Percentiles rank a stretch among this genome's conserved stretches.
These are phyloP conservation scores for Nakaseomyces delphensis DNA, from an alignment of 1,139 yeast genomes.

Conservation along the genomic window DNA sequence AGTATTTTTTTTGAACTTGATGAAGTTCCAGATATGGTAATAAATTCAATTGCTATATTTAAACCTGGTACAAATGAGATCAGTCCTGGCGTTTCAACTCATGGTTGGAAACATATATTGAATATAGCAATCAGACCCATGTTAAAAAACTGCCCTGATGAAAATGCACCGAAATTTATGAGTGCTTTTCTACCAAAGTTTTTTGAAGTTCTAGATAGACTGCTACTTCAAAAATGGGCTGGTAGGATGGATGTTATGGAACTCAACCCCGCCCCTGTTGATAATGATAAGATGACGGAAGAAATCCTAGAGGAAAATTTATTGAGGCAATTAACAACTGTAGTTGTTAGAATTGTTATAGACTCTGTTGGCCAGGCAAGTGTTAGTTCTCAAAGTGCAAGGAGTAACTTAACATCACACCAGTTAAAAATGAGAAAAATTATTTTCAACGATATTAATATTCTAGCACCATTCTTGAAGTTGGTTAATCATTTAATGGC, in stretches of 20 bases:
- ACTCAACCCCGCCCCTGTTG: constrained; percentile 32
- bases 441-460: constrained; percentile 54
- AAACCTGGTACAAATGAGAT: constrained; percentile 74
- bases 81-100: constrained; percentile 70
- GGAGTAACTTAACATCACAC: constrained; percentile 38
- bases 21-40: constrained; percentile 56
- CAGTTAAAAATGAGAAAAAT: constrained; percentile 58
- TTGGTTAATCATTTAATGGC: constrained; percentile 68
- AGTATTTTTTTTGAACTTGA: constrained; percentile 85
- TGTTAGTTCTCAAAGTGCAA: constrained; percentile 25
- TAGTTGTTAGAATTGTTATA: constrained; percentile 80
- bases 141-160: constrained; percentile 78
- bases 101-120: constrained; percentile 95
- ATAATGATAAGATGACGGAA: constrained; percentile 81
- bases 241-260: constrained; percentile 59
- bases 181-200: constrained; percentile 68
- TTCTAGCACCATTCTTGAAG: constrained; percentile 72
- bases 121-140: constrained; percentile 82
- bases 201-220: constrained; percentile 60
- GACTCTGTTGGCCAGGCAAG: constrained; percentile 73
- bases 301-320: constrained; percentile 98
- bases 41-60: constrained; percentile 44
- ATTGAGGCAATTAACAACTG: constrained; percentile 85
- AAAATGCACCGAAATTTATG: constrained; percentile 61
- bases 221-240: constrained; percentile 67